A percentile compares a stretch with the other conserved stretches of the same genome.
Evolutionary conservation across 495 filamentous ascomycete genomes (phyloP).

Genomic region (Talaromyces liani): DNA sequence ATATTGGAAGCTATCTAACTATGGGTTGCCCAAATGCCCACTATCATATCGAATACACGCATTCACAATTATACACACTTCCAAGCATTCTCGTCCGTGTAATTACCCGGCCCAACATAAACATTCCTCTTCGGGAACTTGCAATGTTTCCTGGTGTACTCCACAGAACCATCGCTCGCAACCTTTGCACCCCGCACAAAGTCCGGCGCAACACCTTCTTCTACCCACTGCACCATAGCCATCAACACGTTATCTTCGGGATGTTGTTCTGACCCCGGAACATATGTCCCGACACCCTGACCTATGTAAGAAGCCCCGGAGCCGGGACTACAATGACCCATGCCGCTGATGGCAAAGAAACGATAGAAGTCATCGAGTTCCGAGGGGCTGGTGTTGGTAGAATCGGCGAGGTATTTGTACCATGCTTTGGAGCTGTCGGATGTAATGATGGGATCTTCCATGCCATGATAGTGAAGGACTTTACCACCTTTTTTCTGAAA

Average conservation of each 20-base stretch:
- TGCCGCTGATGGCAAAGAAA: constrained; percentile 21
- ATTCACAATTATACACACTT: constrained; percentile 16
- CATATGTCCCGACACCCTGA: not conserved
- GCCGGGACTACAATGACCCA: constrained; percentile 9
- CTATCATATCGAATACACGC: too few relatives aligned
- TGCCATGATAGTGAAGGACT: constrained; percentile 35
- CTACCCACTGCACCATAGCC: constrained; percentile 18
- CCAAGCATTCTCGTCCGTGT: constrained; percentile 35
- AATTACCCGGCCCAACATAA: constrained; percentile 30
- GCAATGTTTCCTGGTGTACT: constrained; percentile 35
- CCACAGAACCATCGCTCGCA: constrained; percentile 12
- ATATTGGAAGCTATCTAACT: too few relatives aligned
- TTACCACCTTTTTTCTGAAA: constrained; percentile 31
- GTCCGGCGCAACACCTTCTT: constrained; percentile 1
- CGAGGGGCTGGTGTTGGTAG: constrained; percentile 1
- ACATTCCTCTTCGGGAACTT: constrained; percentile 32
- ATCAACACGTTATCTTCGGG: constrained; percentile 10
- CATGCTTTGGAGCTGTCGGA: constrained; percentile 14
- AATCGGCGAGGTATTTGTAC: constrained; percentile 12
- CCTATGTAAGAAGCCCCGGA: not conserved
- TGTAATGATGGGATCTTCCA: constrained; percentile 15
- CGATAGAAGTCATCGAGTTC: constrained; percentile 18
- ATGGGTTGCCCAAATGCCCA: too few relatives aligned
- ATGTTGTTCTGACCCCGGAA: not conserved
- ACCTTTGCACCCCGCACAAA: constrained; percentile 1